Conservation (phyloP, 768 basidiomycete species). For the Psilocybe sp. region DNA sequence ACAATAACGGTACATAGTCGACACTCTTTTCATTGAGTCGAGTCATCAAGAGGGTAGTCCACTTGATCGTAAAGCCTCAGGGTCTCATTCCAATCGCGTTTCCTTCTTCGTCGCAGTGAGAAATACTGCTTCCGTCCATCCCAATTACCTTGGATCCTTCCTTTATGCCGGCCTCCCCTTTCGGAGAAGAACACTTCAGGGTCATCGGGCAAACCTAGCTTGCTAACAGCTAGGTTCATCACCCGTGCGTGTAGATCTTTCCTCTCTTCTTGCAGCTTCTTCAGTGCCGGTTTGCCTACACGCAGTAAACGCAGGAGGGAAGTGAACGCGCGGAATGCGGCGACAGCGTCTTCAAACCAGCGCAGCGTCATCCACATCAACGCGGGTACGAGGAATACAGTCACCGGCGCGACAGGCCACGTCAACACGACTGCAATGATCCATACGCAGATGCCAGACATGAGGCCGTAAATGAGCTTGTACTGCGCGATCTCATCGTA, state of each 20-base stretch:
- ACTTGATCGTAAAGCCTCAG: constrained; percentile 78
- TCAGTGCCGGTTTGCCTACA: constrained; percentile 57
- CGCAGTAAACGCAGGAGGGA: constrained; percentile 60
- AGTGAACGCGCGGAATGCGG: constrained; percentile 72
- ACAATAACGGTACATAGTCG: background rate
- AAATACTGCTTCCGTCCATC: constrained; percentile 75
- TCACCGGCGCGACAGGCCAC: constrained; percentile 57
- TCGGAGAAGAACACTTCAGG: constrained; percentile 66
- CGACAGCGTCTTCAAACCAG: constrained; percentile 83
- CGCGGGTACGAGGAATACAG: constrained; percentile 58
- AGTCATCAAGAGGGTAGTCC: constrained; percentile 68
- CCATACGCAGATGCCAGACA: constrained; percentile 74
- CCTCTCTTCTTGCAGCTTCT: constrained; percentile 50
- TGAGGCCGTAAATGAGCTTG: constrained; percentile 80
- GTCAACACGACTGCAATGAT: constrained; percentile 49
- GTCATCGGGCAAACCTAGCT: constrained; percentile 61
- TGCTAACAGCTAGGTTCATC: constrained; percentile 56
- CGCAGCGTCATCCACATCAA: constrained; percentile 90
- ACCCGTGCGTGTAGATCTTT: constrained; percentile 61
- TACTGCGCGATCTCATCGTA: constrained; percentile 91
- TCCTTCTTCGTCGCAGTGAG: constrained; percentile 72
- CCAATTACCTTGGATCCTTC: constrained; percentile 65
- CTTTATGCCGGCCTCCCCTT: constrained; percentile 66
- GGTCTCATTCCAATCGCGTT: constrained; percentile 90
- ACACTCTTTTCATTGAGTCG: background rate